Base-by-base conservation (phyloP, 768 basidiomycete genomes). In the Exidia glandulosa region DNA sequence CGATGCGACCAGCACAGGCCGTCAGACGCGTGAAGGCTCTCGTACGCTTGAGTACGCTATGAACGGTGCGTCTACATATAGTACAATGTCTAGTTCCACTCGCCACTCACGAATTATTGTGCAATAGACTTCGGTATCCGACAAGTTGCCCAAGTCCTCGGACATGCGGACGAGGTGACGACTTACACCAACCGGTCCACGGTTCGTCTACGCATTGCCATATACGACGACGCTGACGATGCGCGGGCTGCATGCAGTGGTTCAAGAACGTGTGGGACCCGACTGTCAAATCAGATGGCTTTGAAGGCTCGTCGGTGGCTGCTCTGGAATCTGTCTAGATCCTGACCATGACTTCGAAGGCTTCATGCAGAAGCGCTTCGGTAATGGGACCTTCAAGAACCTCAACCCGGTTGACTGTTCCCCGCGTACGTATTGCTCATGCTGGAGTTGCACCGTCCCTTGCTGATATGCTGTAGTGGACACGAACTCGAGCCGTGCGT, bases 51-150 rank as follows among this genome's bases (percentile, higher is more conserved):
- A 87, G 50, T 54, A 54, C 50, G 30, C 27, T 27, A 12, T 54
- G 27, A 54, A 54, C 19, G 75, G 84, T 81, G 59, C 57, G 67
- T 16, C 1, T 6, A 14, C 36, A 34, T 23, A n/a, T n/a, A n/a
- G n/a, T n/a, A n/a, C n/a, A n/a, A n/a, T n/a, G n/a, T n/a, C n/a
- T n/a, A n/a, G n/a, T n/a, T n/a, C n/a, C n/a, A n/a, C n/a, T n/a
- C n/a, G n/a, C n/a, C n/a, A n/a, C n/a, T n/a, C n/a, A n/a, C n/a
- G n/a, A n/a, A n/a, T n/a, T n/a, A n/a, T n/a, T n/a, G n/a, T n/a
- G n/a, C n/a, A n/a, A 83, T 86, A 63, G 85, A 87, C 67, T 87
- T 87, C 61, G 83, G 78, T 14, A 81, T 86, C 50, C 80, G 84
- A 45, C 84, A 87, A 69, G 84, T 86, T 12, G 84, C 86, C 3